Evolutionary conservation across 768 basidiomycete species (phyloP), one percentile per base, ranked within the genome.

Genomic region (Suillus brevipes): DNA sequence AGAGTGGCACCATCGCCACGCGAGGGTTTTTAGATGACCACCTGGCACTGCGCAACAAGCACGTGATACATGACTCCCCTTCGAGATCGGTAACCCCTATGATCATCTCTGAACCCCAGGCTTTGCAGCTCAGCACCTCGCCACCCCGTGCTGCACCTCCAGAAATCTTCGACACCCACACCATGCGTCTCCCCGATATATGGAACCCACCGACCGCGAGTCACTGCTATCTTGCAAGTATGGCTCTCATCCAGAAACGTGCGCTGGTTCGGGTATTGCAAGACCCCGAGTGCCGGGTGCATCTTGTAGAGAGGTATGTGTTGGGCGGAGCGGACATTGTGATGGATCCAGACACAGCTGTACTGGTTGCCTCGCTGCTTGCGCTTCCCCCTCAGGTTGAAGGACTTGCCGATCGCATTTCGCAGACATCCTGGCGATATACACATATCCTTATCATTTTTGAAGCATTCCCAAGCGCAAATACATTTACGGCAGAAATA

Each of bases 141-240:
- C 66, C 59, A 28, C 70, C 73, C 56, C 73, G 67, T 18, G 70
- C 40, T 55, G 68, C 78, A 23, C 84, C 85, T 12, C 69, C 73
- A 42, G 81, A 82, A 40, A 66, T 87, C 18, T 76, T 78, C 59
- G 74, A 80, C 67, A 65, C 70, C 43, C 78, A 80, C 65, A 88
- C 87, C 18, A 72, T 88, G 36, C 71, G 71, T 45, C 72, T 84
- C 49, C 82, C 83, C 8, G 66, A 74, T 6, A 59, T 68, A 16
- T 70, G 76, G 74, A 58, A 61, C 14, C 65, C 68, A 40, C 80
- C 83, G n/a, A 60, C 65, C 14, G 72, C 71, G 23, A 53, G 71
- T 20, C 90, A 92, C 72, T 83, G 81, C 34, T 94, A 93, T 70
- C 79, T 94, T 76, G 85, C 85, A 18, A 92, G 90, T 36, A 72